Evolutionary conservation across 2,329 filamentous ascomycete genomes (phyloP), one percentile per base, ranked within the genome.

Genomic region (Ceratocystis smalleyi): DNA sequence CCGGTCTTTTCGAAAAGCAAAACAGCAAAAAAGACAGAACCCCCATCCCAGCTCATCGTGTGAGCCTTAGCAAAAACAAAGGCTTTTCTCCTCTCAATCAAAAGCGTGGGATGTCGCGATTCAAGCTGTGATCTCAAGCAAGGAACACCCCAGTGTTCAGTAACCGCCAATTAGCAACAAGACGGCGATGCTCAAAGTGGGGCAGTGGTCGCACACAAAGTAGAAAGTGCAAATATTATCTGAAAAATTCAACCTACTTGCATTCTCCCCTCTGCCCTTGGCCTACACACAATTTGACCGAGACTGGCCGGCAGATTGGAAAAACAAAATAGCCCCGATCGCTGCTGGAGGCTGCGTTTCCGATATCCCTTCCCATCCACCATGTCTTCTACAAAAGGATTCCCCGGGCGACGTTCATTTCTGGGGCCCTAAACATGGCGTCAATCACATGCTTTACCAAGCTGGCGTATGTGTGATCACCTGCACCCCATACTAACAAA

Each of bases 401-500:
- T 40, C 10, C 10, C 10, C 35, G 10, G 35, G 35, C 35, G 10
- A 40, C 10, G 35, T 40, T 40, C 35, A 12, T 40, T 40, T 40
- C 35, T 40, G 10, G 10, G 3, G 35, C 1, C 10, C 35, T 40
- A 40, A 12, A 3, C 1, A 40, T 40, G 35, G 35, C 35, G 35
- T 12, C 35, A 12, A 40, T 40, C 35, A 40, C 35, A 40, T 40
- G 35, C 35, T 40, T 15, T 40, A 40, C 19, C 51, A 32, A 55
- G 51, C 51, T 17, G 30, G 15, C 7, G 51, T 55, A n/a, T 27
- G 24, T 55, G 51, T 55, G 51, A 55, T 55, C 51, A 55, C 30
- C 51, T 55, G 51, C 27, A 55, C 51, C 51, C 51, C 51, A 55
- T 55, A 55, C 51, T 55, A 55, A 49, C 45, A 24, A 49, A 17